phyloP scores from a whole-genome alignment of 257 asterid genomes.

The Forsythia viridissima region DNA sequence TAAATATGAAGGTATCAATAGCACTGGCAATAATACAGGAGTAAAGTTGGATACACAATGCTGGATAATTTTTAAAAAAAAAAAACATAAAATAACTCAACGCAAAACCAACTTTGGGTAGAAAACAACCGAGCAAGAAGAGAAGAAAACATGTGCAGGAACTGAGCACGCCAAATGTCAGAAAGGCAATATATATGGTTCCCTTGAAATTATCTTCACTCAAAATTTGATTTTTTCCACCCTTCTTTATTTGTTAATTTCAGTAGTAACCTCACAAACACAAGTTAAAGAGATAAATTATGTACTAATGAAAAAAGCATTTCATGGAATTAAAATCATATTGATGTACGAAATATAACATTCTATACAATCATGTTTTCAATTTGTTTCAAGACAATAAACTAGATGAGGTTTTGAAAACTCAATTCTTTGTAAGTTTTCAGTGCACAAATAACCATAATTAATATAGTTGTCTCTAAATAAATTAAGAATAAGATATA shows the following conservation, averaged over 20 bases:
- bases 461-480: background rate
- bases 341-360: background rate
- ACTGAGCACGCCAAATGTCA: background rate
- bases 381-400: background rate
- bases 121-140: background rate
- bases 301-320: background rate
- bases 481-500: background rate
- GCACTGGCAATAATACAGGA: background rate
- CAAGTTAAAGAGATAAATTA: background rate
- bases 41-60: background rate
- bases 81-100: background rate
- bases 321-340: background rate
- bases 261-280: background rate
- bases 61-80: too few relatives aligned
- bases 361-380: background rate
- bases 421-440: background rate
- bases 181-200: background rate
- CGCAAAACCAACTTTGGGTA: background rate
- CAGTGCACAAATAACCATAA: background rate
- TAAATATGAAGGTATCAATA: background rate
- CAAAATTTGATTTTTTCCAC: background rate
- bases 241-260: background rate
- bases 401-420: background rate
- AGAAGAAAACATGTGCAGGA: background rate
- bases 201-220: background rate